phyloP scores from a whole-genome alignment of 1,284 basidiomycete species.

The Rhodotorula sp. region DNA sequence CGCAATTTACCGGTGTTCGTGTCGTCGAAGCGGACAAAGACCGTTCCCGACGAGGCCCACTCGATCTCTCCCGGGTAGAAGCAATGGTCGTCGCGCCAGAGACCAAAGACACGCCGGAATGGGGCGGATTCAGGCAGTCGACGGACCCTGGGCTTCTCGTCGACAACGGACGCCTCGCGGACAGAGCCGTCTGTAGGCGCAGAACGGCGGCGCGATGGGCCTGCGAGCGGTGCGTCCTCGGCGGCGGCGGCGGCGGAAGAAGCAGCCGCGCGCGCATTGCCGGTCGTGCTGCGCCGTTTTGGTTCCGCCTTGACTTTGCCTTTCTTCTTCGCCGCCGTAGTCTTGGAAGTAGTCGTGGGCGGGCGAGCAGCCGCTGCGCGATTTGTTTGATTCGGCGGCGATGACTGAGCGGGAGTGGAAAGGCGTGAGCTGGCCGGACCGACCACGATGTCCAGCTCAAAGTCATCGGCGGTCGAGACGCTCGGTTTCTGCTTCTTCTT shows the following conservation, averaged over 20 bases:
- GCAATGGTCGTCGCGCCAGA: constrained; percentile 33
- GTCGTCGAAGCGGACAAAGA: constrained; percentile 35
- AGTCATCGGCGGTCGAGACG: no score
- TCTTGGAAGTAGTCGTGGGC: background rate
- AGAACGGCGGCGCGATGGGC: constrained; percentile 4
- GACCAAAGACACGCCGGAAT: constrained; percentile 36
- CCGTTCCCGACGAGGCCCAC: background rate
- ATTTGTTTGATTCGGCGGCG: background rate
- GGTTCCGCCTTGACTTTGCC: background rate
- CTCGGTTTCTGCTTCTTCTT: background rate
- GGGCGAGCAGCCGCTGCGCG: background rate
- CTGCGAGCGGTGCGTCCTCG: constrained; percentile 3
- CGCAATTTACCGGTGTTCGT: constrained; percentile 18
- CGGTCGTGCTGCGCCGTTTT: no score
- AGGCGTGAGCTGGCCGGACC: no score
- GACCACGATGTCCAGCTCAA: no score
- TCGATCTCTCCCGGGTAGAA: constrained; percentile 27
- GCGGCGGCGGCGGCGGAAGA: no score
- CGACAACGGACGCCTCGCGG: background rate
- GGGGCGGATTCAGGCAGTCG: constrained; percentile 20
- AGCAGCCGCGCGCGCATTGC: no score
- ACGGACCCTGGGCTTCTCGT: background rate
- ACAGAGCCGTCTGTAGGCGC: background rate
- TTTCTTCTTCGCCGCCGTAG: background rate
- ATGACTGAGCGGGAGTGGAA: no score